phyloP scores from a whole-genome alignment of 371 early-diverging fungal genomes.

The Mortierella sp. region DNA sequence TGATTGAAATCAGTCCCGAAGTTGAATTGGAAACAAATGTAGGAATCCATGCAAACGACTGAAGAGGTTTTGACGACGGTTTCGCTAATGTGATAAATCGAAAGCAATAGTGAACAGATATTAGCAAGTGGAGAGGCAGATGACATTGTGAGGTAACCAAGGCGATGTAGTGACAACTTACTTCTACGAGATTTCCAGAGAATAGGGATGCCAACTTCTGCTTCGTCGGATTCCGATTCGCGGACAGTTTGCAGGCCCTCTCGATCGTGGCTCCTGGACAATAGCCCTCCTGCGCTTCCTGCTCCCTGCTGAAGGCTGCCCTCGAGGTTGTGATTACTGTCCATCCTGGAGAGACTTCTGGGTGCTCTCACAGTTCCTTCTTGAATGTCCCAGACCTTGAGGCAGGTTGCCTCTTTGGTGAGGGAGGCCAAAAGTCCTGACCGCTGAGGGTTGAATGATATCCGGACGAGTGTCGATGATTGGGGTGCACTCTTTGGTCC shows the following conservation, averaged over 20 bases:
- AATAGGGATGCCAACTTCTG: conserved; percentile 67
- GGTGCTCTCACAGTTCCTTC: conserved; percentile 60
- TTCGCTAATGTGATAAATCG: conserved; percentile 53
- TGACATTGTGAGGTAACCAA: not conserved
- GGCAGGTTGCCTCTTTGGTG: conserved; percentile 69
- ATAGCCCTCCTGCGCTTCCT: conserved; percentile 25
- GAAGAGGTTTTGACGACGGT: conserved; percentile 61
- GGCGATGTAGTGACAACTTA: conserved; percentile 30
- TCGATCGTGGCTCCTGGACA: conserved; percentile 48
- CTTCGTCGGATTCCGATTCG: conserved; percentile 46
- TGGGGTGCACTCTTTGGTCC: conserved; percentile 32
- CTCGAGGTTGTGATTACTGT: conserved; percentile 34
- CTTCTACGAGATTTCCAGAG: conserved; percentile 77
- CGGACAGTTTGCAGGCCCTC: conserved; percentile 43
- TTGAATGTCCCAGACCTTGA: conserved; percentile 80
- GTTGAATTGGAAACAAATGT: conserved; percentile 48
- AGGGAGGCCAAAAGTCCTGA: conserved; percentile 77
- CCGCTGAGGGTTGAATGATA: conserved; percentile 76
- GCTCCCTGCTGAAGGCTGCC: conserved; percentile 26
- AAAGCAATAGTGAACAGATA: not conserved
- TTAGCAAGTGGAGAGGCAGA: not conserved
- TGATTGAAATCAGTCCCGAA: conserved; percentile 66
- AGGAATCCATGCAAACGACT: conserved; percentile 79
- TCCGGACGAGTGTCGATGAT: conserved; percentile 59
- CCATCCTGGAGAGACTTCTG: conserved; percentile 51